Conservation (phyloP, 768 basidiomycete species). For the Boletus huronensis region DNA sequence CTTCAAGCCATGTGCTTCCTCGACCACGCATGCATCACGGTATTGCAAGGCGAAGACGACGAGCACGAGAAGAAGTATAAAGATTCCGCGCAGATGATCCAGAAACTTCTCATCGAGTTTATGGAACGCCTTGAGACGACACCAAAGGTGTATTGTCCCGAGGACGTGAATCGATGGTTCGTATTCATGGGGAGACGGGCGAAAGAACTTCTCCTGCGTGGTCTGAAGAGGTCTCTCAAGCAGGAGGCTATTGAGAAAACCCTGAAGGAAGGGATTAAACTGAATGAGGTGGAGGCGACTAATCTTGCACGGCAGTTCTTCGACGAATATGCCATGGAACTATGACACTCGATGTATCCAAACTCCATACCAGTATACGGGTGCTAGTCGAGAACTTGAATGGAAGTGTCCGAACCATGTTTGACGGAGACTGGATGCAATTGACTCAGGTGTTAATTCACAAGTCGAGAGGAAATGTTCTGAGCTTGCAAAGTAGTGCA, state of each 20-base stretch:
- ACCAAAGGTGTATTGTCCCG: conserved; percentile 5
- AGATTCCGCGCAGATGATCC: conserved; percentile 13
- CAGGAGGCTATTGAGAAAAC: conserved; percentile 9
- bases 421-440: background rate
- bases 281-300: conserved; percentile 7
- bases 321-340: conserved; percentile 9
- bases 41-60: conserved; percentile 19
- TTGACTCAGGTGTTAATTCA: background rate
- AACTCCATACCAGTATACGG: background rate
- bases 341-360: background rate
- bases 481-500: background rate
- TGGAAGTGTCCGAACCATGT: background rate
- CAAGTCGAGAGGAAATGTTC: background rate
- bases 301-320: conserved; percentile 12
- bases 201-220: conserved; percentile 14
- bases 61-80: conserved; percentile 18
- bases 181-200: conserved; percentile 9
- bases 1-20: conserved; percentile 9
- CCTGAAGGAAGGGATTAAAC: conserved; percentile 9
- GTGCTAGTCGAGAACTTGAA: background rate
- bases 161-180: conserved; percentile 15
- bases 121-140: background rate
- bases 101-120: conserved; percentile 12
- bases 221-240: conserved; percentile 5
- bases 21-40: conserved; percentile 31